A percentile compares a stretch with the other conserved stretches of the same genome.
Evolutionary conservation across 768 basidiomycete genomes (phyloP).

Genomic region (Russula brevipes): DNA sequence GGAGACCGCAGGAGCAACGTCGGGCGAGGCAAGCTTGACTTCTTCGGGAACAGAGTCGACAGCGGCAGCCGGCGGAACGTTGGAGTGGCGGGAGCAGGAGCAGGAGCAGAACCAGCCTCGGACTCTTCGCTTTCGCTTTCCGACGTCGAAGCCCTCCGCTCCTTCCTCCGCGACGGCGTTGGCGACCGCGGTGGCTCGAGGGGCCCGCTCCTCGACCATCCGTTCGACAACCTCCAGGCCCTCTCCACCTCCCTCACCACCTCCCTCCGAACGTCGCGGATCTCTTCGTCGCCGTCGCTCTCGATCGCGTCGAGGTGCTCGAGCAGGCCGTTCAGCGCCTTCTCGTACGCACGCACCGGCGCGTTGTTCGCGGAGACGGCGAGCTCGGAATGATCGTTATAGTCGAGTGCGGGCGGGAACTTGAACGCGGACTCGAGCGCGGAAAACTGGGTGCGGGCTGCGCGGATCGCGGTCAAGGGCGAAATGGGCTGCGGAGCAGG

Average conservation of each 20-base stretch:
- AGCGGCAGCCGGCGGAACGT: background rate
- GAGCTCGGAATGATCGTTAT: conserved; percentile 33
- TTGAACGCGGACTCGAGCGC: conserved; percentile 8
- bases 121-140: background rate
- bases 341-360: conserved; percentile 53
- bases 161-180: background rate
- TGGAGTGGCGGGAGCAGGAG: background rate
- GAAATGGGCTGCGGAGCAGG: background rate
- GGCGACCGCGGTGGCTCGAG: background rate
- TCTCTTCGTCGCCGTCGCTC: conserved; percentile 51
- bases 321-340: conserved; percentile 57
- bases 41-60: background rate
- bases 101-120: background rate
- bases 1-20: background rate
- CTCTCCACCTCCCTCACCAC: conserved; percentile 56
- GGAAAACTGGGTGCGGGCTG: conserved; percentile 13
- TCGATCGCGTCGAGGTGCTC: conserved; percentile 63
- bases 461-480: conserved; percentile 12
- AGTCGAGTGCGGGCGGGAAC: conserved; percentile 12
- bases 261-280: conserved; percentile 48
- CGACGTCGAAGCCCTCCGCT: background rate
- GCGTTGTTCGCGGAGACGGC: conserved; percentile 59
- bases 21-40: background rate
- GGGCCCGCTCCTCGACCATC: background rate
- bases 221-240: conserved; percentile 51